A percentile compares a stretch with the other conserved stretches of the same genome.
Conservation (phyloP, 2,329 filamentous ascomycete species). For the Fusarium sp. region DNA sequence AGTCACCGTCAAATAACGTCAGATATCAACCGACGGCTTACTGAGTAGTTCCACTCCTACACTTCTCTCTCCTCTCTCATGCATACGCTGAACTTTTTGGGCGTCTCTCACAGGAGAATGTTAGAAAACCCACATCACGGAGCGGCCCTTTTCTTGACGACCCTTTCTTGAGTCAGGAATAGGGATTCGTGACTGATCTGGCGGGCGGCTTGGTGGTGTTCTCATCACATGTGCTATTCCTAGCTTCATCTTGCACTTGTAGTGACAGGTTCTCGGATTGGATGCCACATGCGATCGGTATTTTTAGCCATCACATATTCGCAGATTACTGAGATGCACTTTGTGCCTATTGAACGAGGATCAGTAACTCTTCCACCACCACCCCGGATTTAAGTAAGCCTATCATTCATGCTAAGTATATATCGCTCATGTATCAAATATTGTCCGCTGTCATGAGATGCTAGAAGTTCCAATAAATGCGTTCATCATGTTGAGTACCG, state of each 20-base stretch:
- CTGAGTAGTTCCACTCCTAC: conserved; percentile 24
- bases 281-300: conserved; percentile 23
- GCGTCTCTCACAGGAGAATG: background rate
- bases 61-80: conserved; percentile 8
- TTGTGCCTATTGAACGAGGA: background rate
- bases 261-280: conserved; percentile 34
- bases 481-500: conserved; percentile 12
- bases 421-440: background rate
- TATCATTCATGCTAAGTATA: background rate
- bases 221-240: conserved; percentile 8
- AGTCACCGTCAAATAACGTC: conserved; percentile 8
- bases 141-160: background rate
- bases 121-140: conserved; percentile 8
- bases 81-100: conserved; percentile 13
- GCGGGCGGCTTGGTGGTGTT: background rate
- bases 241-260: conserved; percentile 18
- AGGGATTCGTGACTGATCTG: background rate
- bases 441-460: conserved; percentile 9
- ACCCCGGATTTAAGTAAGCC: background rate
- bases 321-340: background rate
- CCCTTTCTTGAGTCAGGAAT: background rate
- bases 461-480: background rate
- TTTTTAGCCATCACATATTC: conserved; percentile 12
- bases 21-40: conserved; percentile 3
- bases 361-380: conserved; percentile 9